Evolutionary conservation across 2,329 filamentous ascomycete species (phyloP).

Genomic region (Trichophyton mentagrophytes): DNA sequence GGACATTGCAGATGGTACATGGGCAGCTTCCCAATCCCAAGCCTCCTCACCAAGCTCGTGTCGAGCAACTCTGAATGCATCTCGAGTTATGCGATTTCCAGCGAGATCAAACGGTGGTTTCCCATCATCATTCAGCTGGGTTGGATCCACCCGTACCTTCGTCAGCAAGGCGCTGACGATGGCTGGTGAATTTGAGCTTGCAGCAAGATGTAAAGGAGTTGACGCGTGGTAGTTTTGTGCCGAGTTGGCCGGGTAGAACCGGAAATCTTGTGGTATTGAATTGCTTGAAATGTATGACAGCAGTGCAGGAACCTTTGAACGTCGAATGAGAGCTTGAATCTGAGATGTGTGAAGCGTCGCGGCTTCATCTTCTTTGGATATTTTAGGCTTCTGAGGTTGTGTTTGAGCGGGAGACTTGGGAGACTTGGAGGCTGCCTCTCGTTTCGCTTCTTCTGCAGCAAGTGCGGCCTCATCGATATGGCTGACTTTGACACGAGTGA

Average conservation of each 20-base stretch:
- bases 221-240: conserved; percentile 66
- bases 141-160: conserved; percentile 64
- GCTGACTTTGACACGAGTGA: conserved; percentile 77
- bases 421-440: conserved; percentile 29
- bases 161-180: conserved; percentile 65
- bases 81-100: conserved; percentile 71
- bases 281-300: conserved; percentile 75
- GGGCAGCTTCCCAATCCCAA: conserved; percentile 68
- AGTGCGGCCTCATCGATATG: conserved; percentile 58
- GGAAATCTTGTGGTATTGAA: conserved; percentile 55
- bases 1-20: conserved; percentile 58
- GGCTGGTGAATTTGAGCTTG: conserved; percentile 63
- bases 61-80: conserved; percentile 82
- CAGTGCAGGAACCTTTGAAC: conserved; percentile 78
- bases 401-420: conserved; percentile 24
- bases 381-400: conserved; percentile 42
- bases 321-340: conserved; percentile 72
- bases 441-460: conserved; percentile 37
- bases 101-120: conserved; percentile 77
- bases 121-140: conserved; percentile 56
- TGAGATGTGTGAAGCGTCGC: conserved; percentile 76
- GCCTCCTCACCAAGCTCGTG: conserved; percentile 62
- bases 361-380: conserved; percentile 71
- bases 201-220: conserved; percentile 73
- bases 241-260: conserved; percentile 55